Base-by-base conservation (phyloP, 108 stramenopile genomes). In the Skeletonema marinoi region DNA sequence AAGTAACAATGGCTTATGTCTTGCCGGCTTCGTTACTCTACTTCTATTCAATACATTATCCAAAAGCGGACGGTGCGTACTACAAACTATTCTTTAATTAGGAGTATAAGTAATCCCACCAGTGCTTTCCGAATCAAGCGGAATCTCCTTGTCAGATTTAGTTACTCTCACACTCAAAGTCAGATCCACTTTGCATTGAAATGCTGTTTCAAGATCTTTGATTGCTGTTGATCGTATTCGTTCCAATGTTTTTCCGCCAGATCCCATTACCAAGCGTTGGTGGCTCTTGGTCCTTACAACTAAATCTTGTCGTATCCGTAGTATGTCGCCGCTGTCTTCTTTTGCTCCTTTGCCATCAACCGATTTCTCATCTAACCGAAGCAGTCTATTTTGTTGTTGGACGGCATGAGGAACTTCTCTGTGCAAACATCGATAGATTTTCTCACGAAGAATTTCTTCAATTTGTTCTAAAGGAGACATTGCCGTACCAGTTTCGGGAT, bases 371-470 rank as follows among this genome's bases (percentile, higher is more conserved):
- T 44, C 71, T 50, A 73, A 32, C 56, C 66, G 73, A 76, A 83
- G 80, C 66, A 80, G 30, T 39, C 77, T 74, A 80, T 88, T 89
- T 59, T 75, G 68, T 71, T 90, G 89, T 32, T 59, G 29, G 29
- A 88, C 80, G 41, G 60, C 38, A 85, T 95, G 88, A 4, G 92
- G 92, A 0, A 93, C 84, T 79, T 97, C 96, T 30, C 81, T 79
- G 82, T 98, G 95, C 70, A 94, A 77, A 76, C 89, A 85, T 66
- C 92, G 74, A 73, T 94, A 96, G 25, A 96, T 81, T 60, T 94
- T 93, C 78, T 98, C 97, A n/a, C 93, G 88, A 56, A 98, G 78
- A 17, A 97, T 77, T 63, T 97, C 94, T 80, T 94, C 88, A 17
- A 96, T 83, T 21, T 88, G 90, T 66, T 91, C 91, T 17, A 75